Evolutionary conservation across 176 grass and related monocot genomes (phyloP).

Genomic region (Chloris gayana): DNA sequence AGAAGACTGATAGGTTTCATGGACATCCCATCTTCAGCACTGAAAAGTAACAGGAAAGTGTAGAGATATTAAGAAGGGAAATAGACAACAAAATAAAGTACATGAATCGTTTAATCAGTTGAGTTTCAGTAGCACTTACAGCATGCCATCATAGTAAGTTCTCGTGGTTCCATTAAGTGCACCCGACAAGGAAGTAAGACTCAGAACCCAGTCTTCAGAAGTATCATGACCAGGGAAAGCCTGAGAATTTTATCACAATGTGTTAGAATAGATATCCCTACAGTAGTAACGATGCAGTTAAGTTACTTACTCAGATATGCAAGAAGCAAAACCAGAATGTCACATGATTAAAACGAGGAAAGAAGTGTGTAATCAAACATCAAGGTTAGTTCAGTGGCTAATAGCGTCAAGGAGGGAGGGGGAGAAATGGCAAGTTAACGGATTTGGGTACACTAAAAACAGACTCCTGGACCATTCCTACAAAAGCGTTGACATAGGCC

Average conservation of each 20-base stretch:
- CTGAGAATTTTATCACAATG: conserved; percentile 44
- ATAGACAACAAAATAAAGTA: not conserved
- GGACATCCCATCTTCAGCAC: conserved; percentile 78
- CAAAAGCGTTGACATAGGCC: conserved; percentile 13
- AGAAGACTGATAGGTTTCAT: conserved; percentile 88
- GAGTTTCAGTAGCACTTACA: conserved; percentile 55
- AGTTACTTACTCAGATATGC: conserved; percentile 33
- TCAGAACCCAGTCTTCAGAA: conserved; percentile 91
- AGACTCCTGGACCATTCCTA: conserved; percentile 16
- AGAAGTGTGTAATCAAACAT: conserved; percentile 11
- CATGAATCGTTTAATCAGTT: not conserved
- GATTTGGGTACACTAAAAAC: conserved; percentile 30
- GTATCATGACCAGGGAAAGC: conserved; percentile 88
- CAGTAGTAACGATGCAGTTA: conserved; percentile 1
- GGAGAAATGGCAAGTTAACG: not conserved
- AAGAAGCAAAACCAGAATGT: conserved; percentile 31
- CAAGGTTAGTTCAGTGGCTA: conserved; percentile 20
- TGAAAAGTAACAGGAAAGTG: conserved; percentile 45
- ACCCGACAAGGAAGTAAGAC: conserved; percentile 92
- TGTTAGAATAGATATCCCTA: conserved; percentile 32
- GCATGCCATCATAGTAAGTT: conserved; percentile 97
- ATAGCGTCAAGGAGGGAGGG: not conserved
- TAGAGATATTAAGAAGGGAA: not conserved
- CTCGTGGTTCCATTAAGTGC: conserved; percentile 96
- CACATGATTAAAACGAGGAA: conserved; percentile 22